Base-by-base conservation (phyloP, 257 asterid species). In the Gentiana macrophylla region DNA sequence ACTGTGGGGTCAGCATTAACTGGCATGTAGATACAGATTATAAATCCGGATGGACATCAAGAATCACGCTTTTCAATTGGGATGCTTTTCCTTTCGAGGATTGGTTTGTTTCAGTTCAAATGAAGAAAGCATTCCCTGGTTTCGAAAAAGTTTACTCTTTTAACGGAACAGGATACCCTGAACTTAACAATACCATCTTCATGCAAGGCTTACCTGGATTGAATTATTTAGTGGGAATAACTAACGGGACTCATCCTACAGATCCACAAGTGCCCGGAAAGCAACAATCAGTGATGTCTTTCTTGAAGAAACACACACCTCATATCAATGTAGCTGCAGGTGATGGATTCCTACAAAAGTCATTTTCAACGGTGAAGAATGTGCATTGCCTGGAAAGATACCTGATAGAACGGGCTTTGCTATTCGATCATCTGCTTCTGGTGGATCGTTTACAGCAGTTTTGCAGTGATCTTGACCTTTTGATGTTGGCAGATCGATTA, bases 11-110 rank as follows among this genome's bases (percentile, higher is more conserved):
- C 47, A 84, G 90, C 78, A 68, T 91, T 46, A 91, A 91, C 70
- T 87, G 98, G 98, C 98, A 91, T 68, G 47, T 91, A 0, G 96
- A 91, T 35, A 76, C 90, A 1, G 94, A 87, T 50, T 87, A 73
- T 72, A 85, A 75, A 49, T 65, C 36, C 35, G 96, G 98, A 32
- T 91, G 95, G 95, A 78, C 98, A 0, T 94, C 98, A 4, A 60
- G 98, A 12, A 64, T 91, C 53, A 91, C 98, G 2, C 76, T 91
- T 4, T 91, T 91, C 80, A 91, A 91, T 67, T 91, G 98, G 98
- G 86, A 77, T 0, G 77, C 76, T 8, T 32, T 5, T 2, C n/a
- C 85, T 0, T 87, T 76, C 15, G 68, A 70, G 1, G 86, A 91
- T 45, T 91, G 98, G 98, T 91, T 67, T 67, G n/a, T 92, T 1